Evolutionary conservation across 2,329 filamentous ascomycete species (phyloP).

Genomic region (Raffaelea albimanens): DNA sequence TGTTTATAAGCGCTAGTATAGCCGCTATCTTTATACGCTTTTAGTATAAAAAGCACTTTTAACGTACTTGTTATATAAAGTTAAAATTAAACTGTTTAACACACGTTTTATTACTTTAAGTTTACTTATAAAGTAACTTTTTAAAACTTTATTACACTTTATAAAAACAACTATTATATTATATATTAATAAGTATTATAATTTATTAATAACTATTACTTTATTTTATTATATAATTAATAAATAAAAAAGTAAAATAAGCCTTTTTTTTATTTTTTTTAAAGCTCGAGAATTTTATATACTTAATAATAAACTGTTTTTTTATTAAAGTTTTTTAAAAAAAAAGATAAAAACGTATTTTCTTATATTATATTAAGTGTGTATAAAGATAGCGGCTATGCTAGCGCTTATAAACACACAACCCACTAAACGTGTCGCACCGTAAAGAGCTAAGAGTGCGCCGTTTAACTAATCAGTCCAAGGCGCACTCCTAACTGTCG

Average conservation of each 20-base stretch:
- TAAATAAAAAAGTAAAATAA: constrained; percentile 2
- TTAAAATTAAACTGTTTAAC: constrained; percentile 1
- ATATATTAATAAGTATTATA: background rate
- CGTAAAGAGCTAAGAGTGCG: too few relatives aligned
- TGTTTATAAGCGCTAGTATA: too few relatives aligned
- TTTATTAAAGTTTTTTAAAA: background rate
- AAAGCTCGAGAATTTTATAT: background rate
- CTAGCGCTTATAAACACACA: too few relatives aligned
- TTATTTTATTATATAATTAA: background rate
- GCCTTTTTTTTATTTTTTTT: background rate
- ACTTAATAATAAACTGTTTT: background rate
- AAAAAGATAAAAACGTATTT: constrained; percentile 1
- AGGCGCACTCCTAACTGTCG: too few relatives aligned
- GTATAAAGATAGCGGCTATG: too few relatives aligned
- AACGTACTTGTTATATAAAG: background rate
- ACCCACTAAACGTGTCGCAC: too few relatives aligned
- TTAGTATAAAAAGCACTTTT: constrained; percentile 1
- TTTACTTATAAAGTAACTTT: constrained; percentile 2
- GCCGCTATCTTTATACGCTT: too few relatives aligned
- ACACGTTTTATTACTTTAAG: background rate
- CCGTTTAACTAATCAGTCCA: too few relatives aligned
- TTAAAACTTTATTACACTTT: background rate
- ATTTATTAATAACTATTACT: background rate
- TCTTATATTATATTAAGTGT: background rate
- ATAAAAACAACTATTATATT: constrained; percentile 1